A percentile compares a stretch with the other conserved stretches of the same genome.
These are phyloP conservation scores for Nannochloris sp. DNA, from an alignment of 139 green algal species.

Conservation along the genomic window DNA sequence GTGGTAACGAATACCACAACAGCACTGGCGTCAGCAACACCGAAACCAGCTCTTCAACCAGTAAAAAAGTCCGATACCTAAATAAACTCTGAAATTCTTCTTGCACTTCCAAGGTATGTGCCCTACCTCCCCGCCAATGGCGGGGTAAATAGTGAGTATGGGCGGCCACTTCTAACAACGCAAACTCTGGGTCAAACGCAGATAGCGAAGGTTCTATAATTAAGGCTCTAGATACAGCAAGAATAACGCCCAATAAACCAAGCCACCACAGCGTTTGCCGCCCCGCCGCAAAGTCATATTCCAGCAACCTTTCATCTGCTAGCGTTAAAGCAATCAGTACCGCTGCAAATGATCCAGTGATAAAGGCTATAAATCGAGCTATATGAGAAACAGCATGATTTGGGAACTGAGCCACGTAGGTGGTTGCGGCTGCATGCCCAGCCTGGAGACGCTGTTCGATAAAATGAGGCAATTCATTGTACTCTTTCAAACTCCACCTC, in stretches of 20 bases:
- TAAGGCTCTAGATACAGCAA: conserved; percentile 53
- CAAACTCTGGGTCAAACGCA: conserved; percentile 76
- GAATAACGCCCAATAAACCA: conserved; percentile 61
- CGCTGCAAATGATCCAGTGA: conserved; percentile 79
- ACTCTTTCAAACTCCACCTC: conserved; percentile 79
- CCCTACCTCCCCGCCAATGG: conserved; percentile 59
- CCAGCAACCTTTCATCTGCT: conserved; percentile 70
- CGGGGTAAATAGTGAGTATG: conserved; percentile 90
- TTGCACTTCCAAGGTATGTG: conserved; percentile 76
- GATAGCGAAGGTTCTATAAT: conserved; percentile 43
- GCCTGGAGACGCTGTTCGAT: conserved; percentile 65
- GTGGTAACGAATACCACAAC: conserved; percentile 58
- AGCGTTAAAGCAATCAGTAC: conserved; percentile 71
- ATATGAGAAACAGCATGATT: conserved; percentile 51
- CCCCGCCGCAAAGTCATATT: conserved; percentile 57
- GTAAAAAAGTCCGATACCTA: conserved; percentile 72
- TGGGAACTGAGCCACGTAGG: conserved; percentile 91
- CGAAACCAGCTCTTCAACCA: conserved; percentile 79
- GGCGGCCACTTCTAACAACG: conserved; percentile 67
- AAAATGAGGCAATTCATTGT: conserved; percentile 94
- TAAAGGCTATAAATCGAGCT: conserved; percentile 75
- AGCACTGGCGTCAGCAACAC: conserved; percentile 84
- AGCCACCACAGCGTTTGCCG: conserved; percentile 78
- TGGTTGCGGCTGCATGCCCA: conserved; percentile 61
- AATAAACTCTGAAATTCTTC: conserved; percentile 76